These are phyloP conservation scores for Hylodesmum podocarpum DNA, from an alignment of 306 rosid species.

Conservation along the genomic window DNA sequence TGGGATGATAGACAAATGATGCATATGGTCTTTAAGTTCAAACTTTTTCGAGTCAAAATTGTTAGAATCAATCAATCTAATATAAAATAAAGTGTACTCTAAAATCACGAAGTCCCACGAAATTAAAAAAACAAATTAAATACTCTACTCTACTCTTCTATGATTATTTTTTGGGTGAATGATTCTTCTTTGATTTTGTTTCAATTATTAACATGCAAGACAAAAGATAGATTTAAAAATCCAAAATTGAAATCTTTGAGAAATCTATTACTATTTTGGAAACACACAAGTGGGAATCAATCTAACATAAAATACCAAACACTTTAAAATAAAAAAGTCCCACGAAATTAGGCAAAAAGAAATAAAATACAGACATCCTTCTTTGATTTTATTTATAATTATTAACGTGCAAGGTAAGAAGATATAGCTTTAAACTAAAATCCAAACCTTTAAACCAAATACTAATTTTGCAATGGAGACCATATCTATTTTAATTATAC, in stretches of 20 bases:
- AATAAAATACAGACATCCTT: not conserved
- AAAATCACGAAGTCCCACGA: not conserved
- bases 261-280: conserved; percentile 37
- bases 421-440: too few relatives aligned
- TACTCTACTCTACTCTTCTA: not conserved
- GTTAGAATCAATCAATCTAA: not conserved
- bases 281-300: conserved; percentile 14
- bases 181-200: conserved; percentile 25
- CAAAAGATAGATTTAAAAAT: conserved; percentile 31
- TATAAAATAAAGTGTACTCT: not conserved
- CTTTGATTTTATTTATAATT: not conserved
- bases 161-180: conserved; percentile 33
- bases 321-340: not conserved
- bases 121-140: not conserved
- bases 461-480: too few relatives aligned
- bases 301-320: not conserved
- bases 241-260: conserved; percentile 52
- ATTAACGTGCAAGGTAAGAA: too few relatives aligned
- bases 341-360: not conserved
- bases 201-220: conserved; percentile 23
- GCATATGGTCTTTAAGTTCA: not conserved
- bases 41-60: not conserved
- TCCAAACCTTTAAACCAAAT: too few relatives aligned
- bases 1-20: not conserved
- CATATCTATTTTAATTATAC: too few relatives aligned